Percentiles rank a stretch among this genome's conserved stretches.
phyloP scores from a whole-genome alignment of 2,329 filamentous ascomycete species.

The Penicillium janthinellum region DNA sequence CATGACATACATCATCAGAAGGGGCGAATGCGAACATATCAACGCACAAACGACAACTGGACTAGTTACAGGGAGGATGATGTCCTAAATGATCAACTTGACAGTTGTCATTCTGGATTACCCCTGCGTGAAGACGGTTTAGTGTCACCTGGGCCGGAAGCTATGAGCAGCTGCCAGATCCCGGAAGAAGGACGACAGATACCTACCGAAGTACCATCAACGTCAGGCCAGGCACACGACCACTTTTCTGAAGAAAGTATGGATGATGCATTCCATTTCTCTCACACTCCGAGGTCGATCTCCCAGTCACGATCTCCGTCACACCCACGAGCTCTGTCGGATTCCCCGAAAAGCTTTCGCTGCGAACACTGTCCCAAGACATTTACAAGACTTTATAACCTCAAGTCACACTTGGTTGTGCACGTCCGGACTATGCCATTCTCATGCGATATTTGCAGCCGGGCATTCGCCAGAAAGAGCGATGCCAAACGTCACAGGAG shows the following conservation, averaged over 20 bases:
- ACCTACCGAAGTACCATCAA: background rate
- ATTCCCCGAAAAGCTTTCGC: background rate
- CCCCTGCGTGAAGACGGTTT: background rate
- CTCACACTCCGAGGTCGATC: background rate
- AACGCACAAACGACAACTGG: background rate
- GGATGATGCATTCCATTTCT: background rate
- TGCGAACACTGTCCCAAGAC: background rate
- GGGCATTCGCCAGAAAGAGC: background rate
- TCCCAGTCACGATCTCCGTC: background rate
- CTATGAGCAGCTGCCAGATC: background rate
- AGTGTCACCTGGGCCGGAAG: background rate
- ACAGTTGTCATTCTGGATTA: background rate
- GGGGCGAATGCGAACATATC: background rate
- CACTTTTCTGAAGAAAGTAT: background rate
- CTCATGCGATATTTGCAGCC: background rate
- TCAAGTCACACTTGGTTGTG: background rate
- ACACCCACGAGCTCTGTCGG: background rate
- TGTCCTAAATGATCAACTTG: background rate
- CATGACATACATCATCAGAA: background rate
- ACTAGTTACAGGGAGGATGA: background rate
- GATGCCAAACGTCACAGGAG: conserved; percentile 1
- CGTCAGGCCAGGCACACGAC: no score
- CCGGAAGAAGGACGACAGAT: background rate
- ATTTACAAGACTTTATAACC: background rate
- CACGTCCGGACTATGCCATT: background rate